Evolutionary conservation across 306 rosid species (phyloP), one percentile per base, ranked within the genome.

Genomic region (Dalbergia oliveri): DNA sequence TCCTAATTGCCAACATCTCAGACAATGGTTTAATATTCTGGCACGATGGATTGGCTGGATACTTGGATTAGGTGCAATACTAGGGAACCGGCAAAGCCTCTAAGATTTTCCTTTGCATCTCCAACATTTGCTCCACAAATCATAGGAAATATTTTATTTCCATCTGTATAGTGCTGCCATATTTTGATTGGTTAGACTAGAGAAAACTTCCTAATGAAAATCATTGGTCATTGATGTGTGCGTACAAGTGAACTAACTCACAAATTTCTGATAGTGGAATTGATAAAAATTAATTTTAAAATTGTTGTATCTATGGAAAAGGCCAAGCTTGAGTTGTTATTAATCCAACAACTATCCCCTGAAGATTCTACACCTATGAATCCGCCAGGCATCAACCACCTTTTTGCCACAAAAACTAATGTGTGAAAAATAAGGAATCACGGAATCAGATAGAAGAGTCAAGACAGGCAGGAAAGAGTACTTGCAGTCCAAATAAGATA

Each of bases 271-370:
- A 58, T 62, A 66, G 72, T 83, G 87, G 73, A 66, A 39, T 68
- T 66, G 77, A 80, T 75, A 31, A 78, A 68, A 50, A 23, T 44
- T 54, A 79, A 34, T 51, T 37, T 53, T 16, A 18, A 69, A 69
- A 68, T 59, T 49, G 50, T 26, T 47, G 50, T 31, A 69, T 41
- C 60, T 54, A n/a, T 59, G 51, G 76, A 70, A 54, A 79, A 59
- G 58, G 56, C 84, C 74, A 79, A 86, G 79, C 70, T 26, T 76
- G 72, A 86, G 80, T 76, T 71, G 89, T 79, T 80, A 34, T 59
- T 3, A 44, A 60, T 80, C 80, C 67, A 83, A 86, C 85, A 65
- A 66, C 85, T 79, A 69, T 71, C 54, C 58, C 8, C 68, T 64
- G 54, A 79, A 79, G 76, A 79, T 9, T 79, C 81, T 65, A 53